Conservation (phyloP, 2,329 filamentous ascomycete genomes). For the Exophiala aquamarina region DNA sequence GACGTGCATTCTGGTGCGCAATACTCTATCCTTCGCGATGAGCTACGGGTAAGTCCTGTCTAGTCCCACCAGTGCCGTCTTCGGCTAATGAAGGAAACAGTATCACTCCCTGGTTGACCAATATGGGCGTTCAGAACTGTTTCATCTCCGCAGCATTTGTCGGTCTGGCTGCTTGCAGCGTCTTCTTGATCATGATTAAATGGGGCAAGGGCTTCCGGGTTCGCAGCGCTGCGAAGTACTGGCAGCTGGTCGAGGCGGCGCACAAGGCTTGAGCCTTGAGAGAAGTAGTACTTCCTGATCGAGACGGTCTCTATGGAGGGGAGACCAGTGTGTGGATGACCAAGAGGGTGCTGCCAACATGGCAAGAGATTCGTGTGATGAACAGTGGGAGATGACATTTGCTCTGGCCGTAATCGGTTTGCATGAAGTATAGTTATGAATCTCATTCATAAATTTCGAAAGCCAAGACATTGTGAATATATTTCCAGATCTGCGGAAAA, state of each 20-base stretch:
- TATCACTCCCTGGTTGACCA: constrained; percentile 45
- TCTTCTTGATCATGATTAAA: constrained; percentile 2
- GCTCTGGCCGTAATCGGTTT: too few species aligned
- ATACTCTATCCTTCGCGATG: constrained; percentile 52
- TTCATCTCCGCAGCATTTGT: constrained; percentile 43
- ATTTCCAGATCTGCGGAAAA: too few species aligned
- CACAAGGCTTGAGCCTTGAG: too few species aligned
- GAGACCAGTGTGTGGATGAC: too few species aligned
- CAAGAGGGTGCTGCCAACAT: too few species aligned
- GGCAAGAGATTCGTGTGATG: too few species aligned
- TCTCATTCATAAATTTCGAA: too few species aligned
- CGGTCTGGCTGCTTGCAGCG: constrained; percentile 30
- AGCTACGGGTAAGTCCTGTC: constrained; percentile 37
- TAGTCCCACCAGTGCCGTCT: not conserved
- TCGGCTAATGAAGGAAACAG: constrained; percentile 23
- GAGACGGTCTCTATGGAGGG: too few species aligned
- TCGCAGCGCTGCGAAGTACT: not conserved
- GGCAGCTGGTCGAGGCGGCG: not conserved
- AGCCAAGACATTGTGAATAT: too few species aligned
- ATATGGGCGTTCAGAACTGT: constrained; percentile 43
- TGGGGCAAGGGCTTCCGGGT: constrained; percentile 1
- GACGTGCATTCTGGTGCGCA: constrained; percentile 50
- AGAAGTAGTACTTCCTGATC: too few species aligned
- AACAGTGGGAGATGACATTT: too few species aligned
- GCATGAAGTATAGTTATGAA: too few species aligned